phyloP scores from a whole-genome alignment of 2,329 filamentous ascomycete species.

The Chaetomium sp. region DNA sequence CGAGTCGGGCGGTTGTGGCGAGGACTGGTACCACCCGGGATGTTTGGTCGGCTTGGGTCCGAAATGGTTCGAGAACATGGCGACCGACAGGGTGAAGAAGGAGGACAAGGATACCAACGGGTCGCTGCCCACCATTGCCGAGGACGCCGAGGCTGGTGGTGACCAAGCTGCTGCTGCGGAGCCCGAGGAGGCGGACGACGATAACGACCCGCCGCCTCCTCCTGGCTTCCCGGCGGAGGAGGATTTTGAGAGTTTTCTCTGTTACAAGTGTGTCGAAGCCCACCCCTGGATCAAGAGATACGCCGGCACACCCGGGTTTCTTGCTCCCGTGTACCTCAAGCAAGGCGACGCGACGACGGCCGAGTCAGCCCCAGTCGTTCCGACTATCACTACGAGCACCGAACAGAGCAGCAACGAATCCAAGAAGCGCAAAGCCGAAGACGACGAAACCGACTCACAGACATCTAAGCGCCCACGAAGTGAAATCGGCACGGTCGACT shows the following conservation, averaged over 20 bases:
- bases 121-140: conserved; percentile 43
- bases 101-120: conserved; percentile 25
- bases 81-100: conserved; percentile 27
- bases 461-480: conserved; percentile 48
- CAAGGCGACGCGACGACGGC: conserved; percentile 20
- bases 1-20: conserved; percentile 82
- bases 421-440: conserved; percentile 60
- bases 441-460: conserved; percentile 26
- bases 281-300: conserved; percentile 91
- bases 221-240: conserved; percentile 85
- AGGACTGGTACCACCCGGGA: conserved; percentile 97
- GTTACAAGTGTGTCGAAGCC: conserved; percentile 85
- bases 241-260: conserved; percentile 82
- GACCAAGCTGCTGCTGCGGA: conserved; percentile 16
- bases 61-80: conserved; percentile 58
- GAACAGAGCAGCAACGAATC: conserved; percentile 22
- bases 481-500: conserved; percentile 27
- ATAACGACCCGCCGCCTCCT: conserved; percentile 63
- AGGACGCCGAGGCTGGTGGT: conserved; percentile 37
- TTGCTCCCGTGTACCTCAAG: conserved; percentile 59
- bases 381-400: background rate
- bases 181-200: conserved; percentile 31
- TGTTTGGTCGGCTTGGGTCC: conserved; percentile 78
- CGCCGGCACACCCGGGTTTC: conserved; percentile 71
- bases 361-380: background rate